These are phyloP conservation scores for Aphanomyces astaci DNA, from an alignment of 352 stramenopile genomes.

Conservation along the genomic window DNA sequence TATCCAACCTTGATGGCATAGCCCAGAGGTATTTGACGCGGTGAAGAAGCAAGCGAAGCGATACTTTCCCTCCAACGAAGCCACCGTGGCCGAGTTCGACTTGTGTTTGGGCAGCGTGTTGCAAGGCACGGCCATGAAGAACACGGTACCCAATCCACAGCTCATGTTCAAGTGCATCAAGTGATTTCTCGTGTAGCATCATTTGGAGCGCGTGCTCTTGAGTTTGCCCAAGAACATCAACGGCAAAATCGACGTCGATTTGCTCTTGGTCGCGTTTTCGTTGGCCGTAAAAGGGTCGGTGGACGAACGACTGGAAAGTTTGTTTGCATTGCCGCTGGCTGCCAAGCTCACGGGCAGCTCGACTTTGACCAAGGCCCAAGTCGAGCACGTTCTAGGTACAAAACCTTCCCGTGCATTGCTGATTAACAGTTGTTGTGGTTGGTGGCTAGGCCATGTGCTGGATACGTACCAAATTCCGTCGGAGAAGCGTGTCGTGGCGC, in stretches of 20 bases:
- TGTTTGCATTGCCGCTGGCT: constrained; percentile 39
- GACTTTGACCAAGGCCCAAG: neutral
- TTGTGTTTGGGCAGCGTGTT: constrained; percentile 15
- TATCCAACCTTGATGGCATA: neutral
- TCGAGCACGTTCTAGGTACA: constrained; percentile 20
- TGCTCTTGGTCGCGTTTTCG: constrained; percentile 71
- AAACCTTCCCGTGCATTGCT: neutral
- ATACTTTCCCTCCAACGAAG: constrained; percentile 18
- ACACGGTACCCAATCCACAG: neutral
- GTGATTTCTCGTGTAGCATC: constrained; percentile 33
- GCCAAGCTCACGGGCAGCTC: constrained; percentile 33
- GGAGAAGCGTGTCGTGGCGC: constrained; percentile 67
- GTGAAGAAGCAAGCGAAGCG: constrained; percentile 6
- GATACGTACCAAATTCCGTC: constrained; percentile 78
- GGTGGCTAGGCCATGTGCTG: constrained; percentile 42
- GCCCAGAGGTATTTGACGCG: constrained; percentile 5
- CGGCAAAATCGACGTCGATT: constrained; percentile 56
- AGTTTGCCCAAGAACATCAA: constrained; percentile 49
- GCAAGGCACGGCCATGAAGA: constrained; percentile 10
- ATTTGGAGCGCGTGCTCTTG: constrained; percentile 67
- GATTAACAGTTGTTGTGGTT: neutral
- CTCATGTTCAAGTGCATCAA: neutral
- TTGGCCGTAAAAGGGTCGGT: constrained; percentile 68
- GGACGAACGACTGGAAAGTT: constrained; percentile 56
- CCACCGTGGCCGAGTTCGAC: constrained; percentile 14